These are phyloP conservation scores for Salix caprea DNA, from an alignment of 345 rosid genomes.

Conservation along the genomic window DNA sequence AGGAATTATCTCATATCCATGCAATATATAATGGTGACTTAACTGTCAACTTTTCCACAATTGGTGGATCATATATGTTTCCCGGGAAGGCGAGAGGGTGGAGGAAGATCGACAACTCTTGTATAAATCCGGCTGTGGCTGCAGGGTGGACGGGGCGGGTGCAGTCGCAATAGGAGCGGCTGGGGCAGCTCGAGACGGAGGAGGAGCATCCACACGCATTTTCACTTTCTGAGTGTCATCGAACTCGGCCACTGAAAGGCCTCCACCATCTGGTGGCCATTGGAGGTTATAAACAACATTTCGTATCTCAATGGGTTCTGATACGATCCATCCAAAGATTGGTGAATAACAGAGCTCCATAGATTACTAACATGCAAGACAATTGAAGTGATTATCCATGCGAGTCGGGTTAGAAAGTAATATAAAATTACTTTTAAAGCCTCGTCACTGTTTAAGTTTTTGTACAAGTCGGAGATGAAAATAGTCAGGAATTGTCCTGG, in stretches of 20 bases:
- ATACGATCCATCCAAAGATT: constrained; percentile 96
- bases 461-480: too few relatives aligned
- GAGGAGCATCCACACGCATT: constrained; percentile 55
- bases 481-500: too few relatives aligned
- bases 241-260: constrained; percentile 70
- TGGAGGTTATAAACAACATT: constrained; percentile 83
- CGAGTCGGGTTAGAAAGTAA: too few relatives aligned
- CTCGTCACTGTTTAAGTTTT: too few relatives aligned
- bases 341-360: constrained; percentile 14
- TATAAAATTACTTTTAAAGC: too few relatives aligned
- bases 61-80: constrained; percentile 59
- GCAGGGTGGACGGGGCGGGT: constrained; percentile 17
- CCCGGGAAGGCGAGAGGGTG: constrained; percentile 58
- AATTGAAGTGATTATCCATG: too few relatives aligned
- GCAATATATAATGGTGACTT: too few relatives aligned
- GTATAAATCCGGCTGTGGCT: constrained; percentile 39
- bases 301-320: constrained; percentile 78
- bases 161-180: constrained; percentile 25
- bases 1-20: too few relatives aligned
- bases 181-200: constrained; percentile 42
- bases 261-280: constrained; percentile 98
- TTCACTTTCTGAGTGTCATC: constrained; percentile 79
- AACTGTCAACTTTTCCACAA: not conserved
- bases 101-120: constrained; percentile 35
- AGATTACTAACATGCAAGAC: too few relatives aligned